A percentile compares a stretch with the other conserved stretches of the same genome.
Conservation (phyloP, 208 protist genomes). For the Acanthamoeba culbertsoni region DNA sequence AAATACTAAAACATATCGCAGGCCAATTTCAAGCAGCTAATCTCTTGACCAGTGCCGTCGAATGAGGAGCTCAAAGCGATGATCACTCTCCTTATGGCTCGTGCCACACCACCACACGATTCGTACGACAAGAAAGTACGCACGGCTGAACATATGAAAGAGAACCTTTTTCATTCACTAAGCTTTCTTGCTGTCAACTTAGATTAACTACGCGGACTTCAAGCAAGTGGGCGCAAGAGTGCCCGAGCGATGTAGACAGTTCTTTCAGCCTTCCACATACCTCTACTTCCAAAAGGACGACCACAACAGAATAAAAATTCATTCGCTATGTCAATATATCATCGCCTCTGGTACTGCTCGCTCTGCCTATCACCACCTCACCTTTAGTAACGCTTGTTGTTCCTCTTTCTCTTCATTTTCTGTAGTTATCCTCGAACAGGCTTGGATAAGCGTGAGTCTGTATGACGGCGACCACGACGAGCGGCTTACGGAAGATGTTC, state of each 20-base stretch:
- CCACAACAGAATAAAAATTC: not conserved
- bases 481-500: constrained; percentile 6
- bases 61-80: constrained; percentile 27
- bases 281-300: constrained; percentile 40
- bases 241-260: constrained; percentile 18
- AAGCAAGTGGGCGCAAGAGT: not conserved
- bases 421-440: constrained; percentile 4
- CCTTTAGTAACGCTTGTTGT: not conserved
- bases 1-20: not conserved
- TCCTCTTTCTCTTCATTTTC: not conserved
- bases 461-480: constrained; percentile 13
- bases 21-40: not conserved
- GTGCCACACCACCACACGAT: not conserved
- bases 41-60: not conserved
- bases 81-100: not conserved
- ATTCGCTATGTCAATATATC: constrained; percentile 23
- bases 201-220: constrained; percentile 22
- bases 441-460: not conserved
- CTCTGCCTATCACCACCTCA: not conserved
- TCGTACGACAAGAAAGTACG: not conserved
- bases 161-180: not conserved
- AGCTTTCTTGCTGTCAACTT: not conserved
- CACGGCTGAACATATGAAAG: not conserved
- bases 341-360: not conserved
- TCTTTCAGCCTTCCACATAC: not conserved